Conservation (phyloP, 768 basidiomycete species). For the Suillus decipiens region DNA sequence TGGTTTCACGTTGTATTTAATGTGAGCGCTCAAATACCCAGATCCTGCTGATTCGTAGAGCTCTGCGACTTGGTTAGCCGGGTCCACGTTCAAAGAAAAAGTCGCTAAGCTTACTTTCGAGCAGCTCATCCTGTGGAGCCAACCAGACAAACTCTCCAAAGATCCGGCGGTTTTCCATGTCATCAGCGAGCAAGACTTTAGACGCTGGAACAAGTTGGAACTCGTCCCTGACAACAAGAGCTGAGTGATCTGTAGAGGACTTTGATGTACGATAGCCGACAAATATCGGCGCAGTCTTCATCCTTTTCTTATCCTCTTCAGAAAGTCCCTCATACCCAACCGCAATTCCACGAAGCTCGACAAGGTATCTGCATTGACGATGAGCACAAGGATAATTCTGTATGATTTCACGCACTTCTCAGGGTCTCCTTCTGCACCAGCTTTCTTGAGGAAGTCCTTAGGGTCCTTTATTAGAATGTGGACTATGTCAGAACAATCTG, state of each 20-base stretch:
- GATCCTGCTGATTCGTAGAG: slow-evolving; percentile 79
- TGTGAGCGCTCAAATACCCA: slow-evolving; percentile 61
- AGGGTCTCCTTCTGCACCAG: slow-evolving; percentile 46
- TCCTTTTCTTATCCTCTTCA: slow-evolving; percentile 40
- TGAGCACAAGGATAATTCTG: slow-evolving; percentile 6
- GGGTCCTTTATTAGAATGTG: slow-evolving; percentile 67
- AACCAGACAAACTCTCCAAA: slow-evolving; percentile 72
- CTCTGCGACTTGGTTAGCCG: slow-evolving; percentile 34
- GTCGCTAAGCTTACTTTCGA: slow-evolving; percentile 61
- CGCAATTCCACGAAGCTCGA: slow-evolving; percentile 79
- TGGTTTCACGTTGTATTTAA: slow-evolving; percentile 71
- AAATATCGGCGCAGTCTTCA: slow-evolving; percentile 70
- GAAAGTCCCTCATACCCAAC: slow-evolving; percentile 57
- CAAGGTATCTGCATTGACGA: slow-evolving; percentile 59
- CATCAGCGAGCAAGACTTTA: slow-evolving; percentile 79
- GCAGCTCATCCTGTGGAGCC: slow-evolving; percentile 82
- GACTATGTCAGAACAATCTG: slow-evolving; percentile 76
- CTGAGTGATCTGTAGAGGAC: slow-evolving; percentile 33
- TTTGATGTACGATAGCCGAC: slow-evolving; percentile 58
- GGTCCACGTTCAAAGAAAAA: too few species aligned
- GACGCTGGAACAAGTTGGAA: slow-evolving; percentile 67
- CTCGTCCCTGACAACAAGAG: slow-evolving; percentile 26
- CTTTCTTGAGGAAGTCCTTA: slow-evolving; percentile 61
- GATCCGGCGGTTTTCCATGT: slow-evolving; percentile 69
- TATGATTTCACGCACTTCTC: slow-evolving; percentile 48